phyloP scores from a whole-genome alignment of 2,329 filamentous ascomycete species.

The Macroventuria anomochaeta region DNA sequence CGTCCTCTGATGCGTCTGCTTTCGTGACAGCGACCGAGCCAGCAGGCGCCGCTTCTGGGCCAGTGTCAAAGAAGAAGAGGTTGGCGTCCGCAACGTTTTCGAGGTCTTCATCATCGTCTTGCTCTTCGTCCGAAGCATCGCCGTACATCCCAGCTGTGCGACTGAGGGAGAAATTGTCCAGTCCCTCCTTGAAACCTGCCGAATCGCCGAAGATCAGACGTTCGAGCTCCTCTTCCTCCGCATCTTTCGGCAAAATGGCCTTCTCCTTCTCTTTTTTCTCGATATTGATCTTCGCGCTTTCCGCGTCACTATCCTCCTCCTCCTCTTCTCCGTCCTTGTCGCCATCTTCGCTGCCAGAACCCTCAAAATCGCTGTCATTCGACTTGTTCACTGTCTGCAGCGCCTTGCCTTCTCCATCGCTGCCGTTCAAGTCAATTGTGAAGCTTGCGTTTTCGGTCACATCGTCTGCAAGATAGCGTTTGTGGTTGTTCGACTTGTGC shows the following conservation, averaged over 20 bases:
- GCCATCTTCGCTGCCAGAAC: conserved; percentile 29
- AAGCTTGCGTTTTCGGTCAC: conserved; percentile 18
- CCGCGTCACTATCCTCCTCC: conserved; percentile 24
- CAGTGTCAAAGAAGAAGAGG: conserved; percentile 84
- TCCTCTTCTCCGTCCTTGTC: conserved; percentile 10
- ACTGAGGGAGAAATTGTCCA: conserved; percentile 65
- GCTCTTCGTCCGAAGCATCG: conserved; percentile 51
- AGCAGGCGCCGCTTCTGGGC: conserved; percentile 54
- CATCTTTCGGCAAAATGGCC: conserved; percentile 69
- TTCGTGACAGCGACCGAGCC: conserved; percentile 51
- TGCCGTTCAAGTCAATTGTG: conserved; percentile 29
- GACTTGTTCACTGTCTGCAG: conserved; percentile 30
- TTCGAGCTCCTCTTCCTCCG: conserved; percentile 84
- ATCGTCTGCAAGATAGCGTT: conserved; percentile 31
- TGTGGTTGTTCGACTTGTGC: conserved; percentile 29
- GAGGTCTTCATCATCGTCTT: conserved; percentile 56
- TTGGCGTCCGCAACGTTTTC: conserved; percentile 78
- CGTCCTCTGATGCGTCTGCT: conserved; percentile 48
- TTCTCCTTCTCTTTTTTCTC: conserved; percentile 34
- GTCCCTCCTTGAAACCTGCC: conserved; percentile 76
- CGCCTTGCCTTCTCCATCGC: conserved; percentile 33
- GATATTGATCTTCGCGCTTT: conserved; percentile 29
- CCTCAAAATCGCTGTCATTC: conserved; percentile 32
- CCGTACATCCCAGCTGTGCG: conserved; percentile 43
- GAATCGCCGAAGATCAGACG: conserved; percentile 87